Conservation (phyloP, 192 early-diverging fungal genomes). For the Rhizophlyctis rosea region DNA sequence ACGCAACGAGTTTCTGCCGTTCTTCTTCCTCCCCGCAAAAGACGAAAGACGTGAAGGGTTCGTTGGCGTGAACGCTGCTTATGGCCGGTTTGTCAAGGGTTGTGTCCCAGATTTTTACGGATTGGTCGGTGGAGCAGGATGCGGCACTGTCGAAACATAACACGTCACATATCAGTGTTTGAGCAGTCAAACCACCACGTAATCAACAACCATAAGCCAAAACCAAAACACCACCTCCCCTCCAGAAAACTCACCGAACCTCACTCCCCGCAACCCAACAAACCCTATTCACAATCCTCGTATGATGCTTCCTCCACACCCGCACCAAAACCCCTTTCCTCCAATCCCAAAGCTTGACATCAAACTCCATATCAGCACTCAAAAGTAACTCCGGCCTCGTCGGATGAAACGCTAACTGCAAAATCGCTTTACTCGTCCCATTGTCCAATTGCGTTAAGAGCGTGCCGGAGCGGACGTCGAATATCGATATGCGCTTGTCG, state of each 20-base stretch:
- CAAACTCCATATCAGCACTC: slow-evolving; percentile 56
- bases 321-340: slow-evolving; percentile 19
- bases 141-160: slow-evolving; percentile 31
- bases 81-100: slow-evolving; percentile 4
- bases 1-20: slow-evolving; percentile 43
- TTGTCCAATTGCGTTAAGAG: slow-evolving; percentile 48
- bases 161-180: background rate
- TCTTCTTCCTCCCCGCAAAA: slow-evolving; percentile 44
- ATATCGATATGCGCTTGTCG: slow-evolving; percentile 48
- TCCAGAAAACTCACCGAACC: slow-evolving; percentile 32
- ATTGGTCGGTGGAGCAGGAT: slow-evolving; percentile 56
- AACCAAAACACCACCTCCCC: no score
- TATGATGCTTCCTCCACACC: slow-evolving; percentile 50
- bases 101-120: slow-evolving; percentile 50
- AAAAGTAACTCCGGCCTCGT: slow-evolving; percentile 32
- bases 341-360: slow-evolving; percentile 61
- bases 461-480: slow-evolving; percentile 40
- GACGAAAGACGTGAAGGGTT: slow-evolving; percentile 56
- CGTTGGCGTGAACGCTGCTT: slow-evolving; percentile 49
- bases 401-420: slow-evolving; percentile 43
- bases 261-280: slow-evolving; percentile 41
- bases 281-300: slow-evolving; percentile 46
- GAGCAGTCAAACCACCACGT: background rate
- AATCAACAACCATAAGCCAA: no score
- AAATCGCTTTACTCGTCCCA: slow-evolving; percentile 46